Evolutionary conservation across 352 stramenopile genomes (phyloP).

Genomic region (Thraustochytrium striatum): DNA sequence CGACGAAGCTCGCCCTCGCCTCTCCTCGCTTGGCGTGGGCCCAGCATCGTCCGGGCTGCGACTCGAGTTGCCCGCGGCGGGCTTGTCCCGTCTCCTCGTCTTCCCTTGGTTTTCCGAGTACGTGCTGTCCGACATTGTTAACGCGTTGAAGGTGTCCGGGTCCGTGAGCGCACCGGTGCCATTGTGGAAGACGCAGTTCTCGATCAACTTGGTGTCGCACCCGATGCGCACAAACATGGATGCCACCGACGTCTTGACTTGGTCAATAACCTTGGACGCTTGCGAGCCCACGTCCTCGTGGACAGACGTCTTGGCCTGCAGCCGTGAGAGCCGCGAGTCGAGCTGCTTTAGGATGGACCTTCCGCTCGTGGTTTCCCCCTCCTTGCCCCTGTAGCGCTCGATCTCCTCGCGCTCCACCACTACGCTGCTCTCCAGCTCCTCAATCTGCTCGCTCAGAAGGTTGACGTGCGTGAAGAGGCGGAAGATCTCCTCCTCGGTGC

Average conservation of each 20-base stretch:
- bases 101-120: too few relatives aligned
- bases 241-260: conserved; percentile 27
- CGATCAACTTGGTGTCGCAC: conserved; percentile 40
- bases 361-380: conserved; percentile 15
- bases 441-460: conserved; percentile 40
- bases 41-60: too few relatives aligned
- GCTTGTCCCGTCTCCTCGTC: too few relatives aligned
- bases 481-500: conserved; percentile 42
- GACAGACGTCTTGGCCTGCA: neutral
- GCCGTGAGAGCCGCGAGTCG: neutral
- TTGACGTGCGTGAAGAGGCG: conserved; percentile 42
- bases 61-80: too few relatives aligned
- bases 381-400: conserved; percentile 28
- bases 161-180: neutral
- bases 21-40: too few relatives aligned
- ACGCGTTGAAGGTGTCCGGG: too few relatives aligned
- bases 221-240: conserved; percentile 44
- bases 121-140: too few relatives aligned
- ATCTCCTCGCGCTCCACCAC: conserved; percentile 38
- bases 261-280: conserved; percentile 4
- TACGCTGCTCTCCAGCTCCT: conserved; percentile 41
- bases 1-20: too few relatives aligned
- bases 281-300: conserved; percentile 23
- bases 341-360: conserved; percentile 21
- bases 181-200: conserved; percentile 26